Evolutionary conservation across 2,329 filamentous ascomycete species (phyloP).

Genomic region (Sphaerulina populicola): DNA sequence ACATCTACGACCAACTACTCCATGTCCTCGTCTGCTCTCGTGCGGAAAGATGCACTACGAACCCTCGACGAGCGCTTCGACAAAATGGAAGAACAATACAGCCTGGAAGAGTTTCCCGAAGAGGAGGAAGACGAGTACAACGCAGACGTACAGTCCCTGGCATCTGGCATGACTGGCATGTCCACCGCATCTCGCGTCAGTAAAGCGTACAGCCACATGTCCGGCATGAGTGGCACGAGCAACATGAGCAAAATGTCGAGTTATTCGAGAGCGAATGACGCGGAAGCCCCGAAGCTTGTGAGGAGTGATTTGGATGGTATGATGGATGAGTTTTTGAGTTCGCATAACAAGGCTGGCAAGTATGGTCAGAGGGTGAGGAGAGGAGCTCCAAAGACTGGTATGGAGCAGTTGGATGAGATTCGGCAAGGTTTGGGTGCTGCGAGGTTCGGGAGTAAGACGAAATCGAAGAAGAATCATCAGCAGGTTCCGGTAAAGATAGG

Average conservation of each 20-base stretch:
- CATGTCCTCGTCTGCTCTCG: slow-evolving; percentile 82
- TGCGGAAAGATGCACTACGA: slow-evolving; percentile 77
- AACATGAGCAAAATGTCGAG: slow-evolving; percentile 33
- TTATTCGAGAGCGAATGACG: slow-evolving; percentile 31
- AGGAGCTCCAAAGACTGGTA: slow-evolving; percentile 72
- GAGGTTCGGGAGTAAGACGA: slow-evolving; percentile 6
- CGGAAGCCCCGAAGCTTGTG: slow-evolving; percentile 46
- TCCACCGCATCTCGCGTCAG: slow-evolving; percentile 39
- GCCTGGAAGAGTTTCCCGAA: slow-evolving; percentile 35
- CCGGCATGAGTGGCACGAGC: slow-evolving; percentile 34
- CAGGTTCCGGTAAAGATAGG: slow-evolving; percentile 6
- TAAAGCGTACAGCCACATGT: slow-evolving; percentile 28
- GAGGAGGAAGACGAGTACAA: slow-evolving; percentile 26
- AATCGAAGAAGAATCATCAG: slow-evolving; percentile 4
- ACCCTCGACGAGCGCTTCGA: slow-evolving; percentile 88
- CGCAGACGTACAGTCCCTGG: slow-evolving; percentile 39
- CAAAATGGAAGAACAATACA: slow-evolving; percentile 73
- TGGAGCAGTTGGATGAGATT: slow-evolving; percentile 87
- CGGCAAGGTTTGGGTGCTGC: slow-evolving; percentile 36
- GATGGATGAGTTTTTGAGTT: slow-evolving; percentile 84
- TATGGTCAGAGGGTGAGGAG: slow-evolving; percentile 54
- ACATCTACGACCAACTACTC: slow-evolving; percentile 82
- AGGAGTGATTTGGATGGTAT: slow-evolving; percentile 78
- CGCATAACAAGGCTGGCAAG: slow-evolving; percentile 63
- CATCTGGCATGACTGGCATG: slow-evolving; percentile 45